phyloP scores from a whole-genome alignment of 495 filamentous ascomycete genomes.

The Aspergillus coremiiformis region DNA sequence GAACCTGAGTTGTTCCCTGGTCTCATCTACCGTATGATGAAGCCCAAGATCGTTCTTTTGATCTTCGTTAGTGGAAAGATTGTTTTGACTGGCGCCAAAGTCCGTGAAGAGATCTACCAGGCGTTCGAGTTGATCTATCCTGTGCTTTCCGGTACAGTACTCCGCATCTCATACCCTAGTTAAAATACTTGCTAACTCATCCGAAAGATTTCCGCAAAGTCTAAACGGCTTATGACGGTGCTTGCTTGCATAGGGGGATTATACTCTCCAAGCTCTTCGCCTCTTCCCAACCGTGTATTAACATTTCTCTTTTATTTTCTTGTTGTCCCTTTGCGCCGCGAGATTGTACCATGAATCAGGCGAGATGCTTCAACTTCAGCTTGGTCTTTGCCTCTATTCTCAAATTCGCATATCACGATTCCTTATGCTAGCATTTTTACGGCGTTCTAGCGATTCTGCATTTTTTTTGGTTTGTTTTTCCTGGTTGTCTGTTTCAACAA shows the following conservation, averaged over 20 bases:
- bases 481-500: conserved; percentile 11
- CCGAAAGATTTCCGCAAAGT: conserved; percentile 60
- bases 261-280: conserved; percentile 31
- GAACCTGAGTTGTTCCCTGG: conserved; percentile 98
- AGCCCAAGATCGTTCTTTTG: conserved; percentile 97
- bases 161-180: background rate
- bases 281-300: conserved; percentile 48
- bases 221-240: conserved; percentile 24
- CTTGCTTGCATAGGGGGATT: conserved; percentile 21
- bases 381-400: conserved; percentile 9
- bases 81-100: conserved; percentile 94
- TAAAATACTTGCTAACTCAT: conserved; percentile 20
- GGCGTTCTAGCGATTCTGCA: conserved; percentile 48
- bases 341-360: conserved; percentile 39
- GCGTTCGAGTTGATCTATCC: conserved; percentile 99
- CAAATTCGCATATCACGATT: conserved; percentile 27
- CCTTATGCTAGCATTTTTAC: conserved; percentile 42
- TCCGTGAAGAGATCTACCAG: conserved; percentile 97
- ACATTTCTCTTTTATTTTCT: conserved; percentile 36
- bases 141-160: conserved; percentile 74
- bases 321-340: conserved; percentile 23
- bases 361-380: conserved; percentile 17
- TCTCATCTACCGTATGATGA: conserved; percentile 99
- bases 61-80: conserved; percentile 99
- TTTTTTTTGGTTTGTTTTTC: too few species aligned